These are phyloP conservation scores for Nothophytophthora sp. DNA, from an alignment of 352 stramenopile genomes.

Conservation along the genomic window DNA sequence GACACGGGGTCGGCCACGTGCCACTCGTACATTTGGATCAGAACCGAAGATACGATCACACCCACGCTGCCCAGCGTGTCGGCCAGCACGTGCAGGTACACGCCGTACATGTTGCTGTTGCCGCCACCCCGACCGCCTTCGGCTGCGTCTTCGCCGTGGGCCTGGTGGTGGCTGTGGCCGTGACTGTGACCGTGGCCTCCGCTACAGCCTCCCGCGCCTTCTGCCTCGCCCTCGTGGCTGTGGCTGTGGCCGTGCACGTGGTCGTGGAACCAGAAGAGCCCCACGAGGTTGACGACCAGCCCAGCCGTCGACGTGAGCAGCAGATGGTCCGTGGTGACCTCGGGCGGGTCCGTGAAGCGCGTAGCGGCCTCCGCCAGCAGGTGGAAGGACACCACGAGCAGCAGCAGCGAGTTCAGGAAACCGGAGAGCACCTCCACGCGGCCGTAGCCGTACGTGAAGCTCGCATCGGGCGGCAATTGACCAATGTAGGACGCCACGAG, in stretches of 20 bases:
- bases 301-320: constrained; percentile 84
- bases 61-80: constrained; percentile 89
- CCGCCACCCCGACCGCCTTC: constrained; percentile 22
- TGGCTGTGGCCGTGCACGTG: constrained; percentile 80
- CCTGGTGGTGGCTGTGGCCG: constrained; percentile 49
- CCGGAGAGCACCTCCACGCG: constrained; percentile 87
- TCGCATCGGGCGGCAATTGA: constrained; percentile 61
- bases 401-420: constrained; percentile 86
- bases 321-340: constrained; percentile 84
- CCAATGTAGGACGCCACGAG: constrained; percentile 85
- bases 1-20: constrained; percentile 83
- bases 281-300: constrained; percentile 86
- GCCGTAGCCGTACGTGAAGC: constrained; percentile 87
- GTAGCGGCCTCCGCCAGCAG: constrained; percentile 79
- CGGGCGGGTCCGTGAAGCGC: constrained; percentile 72
- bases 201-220: constrained; percentile 31
- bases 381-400: constrained; percentile 84
- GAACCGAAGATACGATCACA: constrained; percentile 86
- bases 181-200: constrained; percentile 65
- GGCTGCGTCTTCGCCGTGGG: constrained; percentile 47
- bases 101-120: constrained; percentile 91
- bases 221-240: constrained; percentile 38
- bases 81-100: constrained; percentile 90
- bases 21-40: constrained; percentile 87
- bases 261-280: constrained; percentile 91